Base-by-base conservation (phyloP, 768 basidiomycete species). In the Jaapia argillacea region DNA sequence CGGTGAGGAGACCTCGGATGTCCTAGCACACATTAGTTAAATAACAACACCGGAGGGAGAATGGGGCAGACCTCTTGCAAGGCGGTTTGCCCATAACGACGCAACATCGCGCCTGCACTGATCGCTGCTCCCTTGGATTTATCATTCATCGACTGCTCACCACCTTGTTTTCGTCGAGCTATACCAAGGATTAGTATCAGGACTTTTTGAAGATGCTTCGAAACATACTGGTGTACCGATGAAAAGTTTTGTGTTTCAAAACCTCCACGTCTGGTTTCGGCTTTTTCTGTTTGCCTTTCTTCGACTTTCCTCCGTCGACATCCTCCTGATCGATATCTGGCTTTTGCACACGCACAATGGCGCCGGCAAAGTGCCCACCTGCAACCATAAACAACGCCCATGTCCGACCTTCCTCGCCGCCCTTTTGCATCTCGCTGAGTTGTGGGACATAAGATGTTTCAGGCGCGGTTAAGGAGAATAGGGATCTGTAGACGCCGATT, bases 131-230 rank as follows among this genome's bases (percentile, higher is more conserved):
- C 89, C 64, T 96, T 97, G 4, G 91, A 74, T 43, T 91, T 88
- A 61, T 99, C 96, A 51, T 98, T 93, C 3, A 81, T 48, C 2
- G 83, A 80, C 63, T 99, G 96, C 1, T 88, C 85, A 0, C 96
- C 96, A 62, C 96, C 96, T 68, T 99, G 96, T 59, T 98, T 98
- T 51, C 89, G 73, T 50, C 96, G 89, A 24, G 96, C 94, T 98
- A 45, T 16, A 20, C 26, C 7, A 18, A 40, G 10, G 5, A n/a
- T 24, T 46, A 22, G 21, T 10, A 42, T 23, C 39, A 41, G 4
- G 23, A 16, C 5, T 12, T 3, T 4, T 5, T 18, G 13, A 18
- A 26, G 20, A 25, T 6, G 16, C 35, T 5, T 40, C 24, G 36
- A 35, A 3, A 72, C 88, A 52, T 51, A 96, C 93, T 98, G 0